Conservation (phyloP, 2,329 filamentous ascomycete genomes). For the Neopestalotiopsis rosae region DNA sequence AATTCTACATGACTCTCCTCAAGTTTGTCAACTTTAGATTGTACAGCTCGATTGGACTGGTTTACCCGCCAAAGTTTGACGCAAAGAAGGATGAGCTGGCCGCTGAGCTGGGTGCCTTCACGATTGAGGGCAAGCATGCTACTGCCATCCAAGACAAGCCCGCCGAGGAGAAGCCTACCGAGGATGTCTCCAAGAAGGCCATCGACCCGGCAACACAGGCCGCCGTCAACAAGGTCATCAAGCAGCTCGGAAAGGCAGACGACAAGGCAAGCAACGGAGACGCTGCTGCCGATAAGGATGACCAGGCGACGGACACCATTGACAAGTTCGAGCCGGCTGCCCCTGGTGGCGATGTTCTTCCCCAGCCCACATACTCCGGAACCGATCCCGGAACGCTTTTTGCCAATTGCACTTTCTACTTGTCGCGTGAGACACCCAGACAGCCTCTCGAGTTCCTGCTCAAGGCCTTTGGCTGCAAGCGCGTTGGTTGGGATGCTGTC, state of each 20-base stretch:
- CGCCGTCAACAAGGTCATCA: slow-evolving; percentile 71
- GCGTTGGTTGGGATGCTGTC: slow-evolving; percentile 92
- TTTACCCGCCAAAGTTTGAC: slow-evolving; percentile 96
- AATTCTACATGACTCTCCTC: slow-evolving; percentile 96
- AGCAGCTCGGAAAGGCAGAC: slow-evolving; percentile 60
- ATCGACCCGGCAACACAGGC: slow-evolving; percentile 68
- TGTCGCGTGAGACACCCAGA: slow-evolving; percentile 91
- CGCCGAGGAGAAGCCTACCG: slow-evolving; percentile 51
- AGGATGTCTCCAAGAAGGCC: slow-evolving; percentile 55
- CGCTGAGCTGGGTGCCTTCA: slow-evolving; percentile 89
- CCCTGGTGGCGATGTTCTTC: slow-evolving; percentile 82
- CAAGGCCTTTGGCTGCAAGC: slow-evolving; percentile 92
- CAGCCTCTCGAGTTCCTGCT: slow-evolving; percentile 92
- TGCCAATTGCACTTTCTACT: slow-evolving; percentile 85
- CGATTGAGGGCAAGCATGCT: slow-evolving; percentile 77
- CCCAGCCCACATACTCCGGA: slow-evolving; percentile 74
- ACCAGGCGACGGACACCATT: slow-evolving; percentile 67
- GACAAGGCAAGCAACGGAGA: slow-evolving; percentile 46
- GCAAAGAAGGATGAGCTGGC: slow-evolving; percentile 84
- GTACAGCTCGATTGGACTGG: slow-evolving; percentile 88
- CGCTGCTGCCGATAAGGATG: slow-evolving; percentile 38
- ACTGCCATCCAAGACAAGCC: slow-evolving; percentile 57
- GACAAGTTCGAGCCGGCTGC: slow-evolving; percentile 91
- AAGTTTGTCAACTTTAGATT: slow-evolving; percentile 96
- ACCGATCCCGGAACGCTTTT: slow-evolving; percentile 79